phyloP scores from a whole-genome alignment of 345 rosid genomes.

The Bruguiera sexangula region DNA sequence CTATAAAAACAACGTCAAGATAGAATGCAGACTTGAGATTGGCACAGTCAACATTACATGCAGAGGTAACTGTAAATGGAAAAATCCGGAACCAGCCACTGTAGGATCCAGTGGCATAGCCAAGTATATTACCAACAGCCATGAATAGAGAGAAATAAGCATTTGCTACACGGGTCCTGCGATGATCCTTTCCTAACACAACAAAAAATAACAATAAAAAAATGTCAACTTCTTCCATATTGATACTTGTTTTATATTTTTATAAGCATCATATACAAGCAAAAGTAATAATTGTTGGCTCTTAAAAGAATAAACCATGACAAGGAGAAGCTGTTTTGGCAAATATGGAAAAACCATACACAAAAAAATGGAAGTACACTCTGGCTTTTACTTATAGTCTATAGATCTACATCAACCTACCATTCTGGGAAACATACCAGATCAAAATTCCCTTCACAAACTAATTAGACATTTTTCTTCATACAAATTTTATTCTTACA shows the following conservation, averaged over 20 bases:
- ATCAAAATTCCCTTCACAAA: not conserved
- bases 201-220: slow-evolving; percentile 24
- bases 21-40: slow-evolving; percentile 96
- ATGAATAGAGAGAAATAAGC: slow-evolving; percentile 92
- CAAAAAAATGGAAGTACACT: too few species aligned
- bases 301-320: not conserved
- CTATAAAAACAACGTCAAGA: slow-evolving; percentile 66
- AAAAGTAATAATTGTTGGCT: not conserved
- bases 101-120: slow-evolving; percentile 86
- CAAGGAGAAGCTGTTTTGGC: not conserved
- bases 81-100: slow-evolving; percentile 90
- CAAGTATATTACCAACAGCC: slow-evolving; percentile 95
- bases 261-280: not conserved
- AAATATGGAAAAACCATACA: too few species aligned
- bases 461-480: not conserved
- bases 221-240: slow-evolving; percentile 10
- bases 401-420: not conserved
- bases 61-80: slow-evolving; percentile 69
- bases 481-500: not conserved
- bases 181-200: slow-evolving; percentile 75
- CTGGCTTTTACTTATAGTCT: not conserved
- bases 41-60: slow-evolving; percentile 79
- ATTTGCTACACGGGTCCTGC: slow-evolving; percentile 90
- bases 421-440: not conserved
- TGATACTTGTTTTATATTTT: slow-evolving; percentile 4